Percentiles rank a stretch among this genome's conserved stretches.
Evolutionary conservation across 2,329 filamentous ascomycete genomes (phyloP).

Genomic region (Rutstroemia sp.): DNA sequence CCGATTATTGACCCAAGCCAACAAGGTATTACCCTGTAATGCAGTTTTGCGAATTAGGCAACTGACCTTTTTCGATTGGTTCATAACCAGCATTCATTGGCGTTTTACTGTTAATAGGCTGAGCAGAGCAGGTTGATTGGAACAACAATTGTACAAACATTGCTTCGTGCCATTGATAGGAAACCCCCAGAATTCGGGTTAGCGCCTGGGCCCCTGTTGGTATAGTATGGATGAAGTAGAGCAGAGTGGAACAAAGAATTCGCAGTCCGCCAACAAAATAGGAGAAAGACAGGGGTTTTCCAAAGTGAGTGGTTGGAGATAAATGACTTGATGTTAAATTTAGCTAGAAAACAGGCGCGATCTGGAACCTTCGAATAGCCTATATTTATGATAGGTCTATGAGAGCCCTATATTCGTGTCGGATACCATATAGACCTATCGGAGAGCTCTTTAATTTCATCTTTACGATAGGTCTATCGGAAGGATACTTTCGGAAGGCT

Average conservation of each 20-base stretch:
- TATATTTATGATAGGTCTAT: too few species aligned
- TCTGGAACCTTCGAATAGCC: too few species aligned
- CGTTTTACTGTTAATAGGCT: too few species aligned
- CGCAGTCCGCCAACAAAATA: neutral
- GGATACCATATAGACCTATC: too few species aligned
- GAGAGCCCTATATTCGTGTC: too few species aligned
- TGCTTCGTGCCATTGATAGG: neutral
- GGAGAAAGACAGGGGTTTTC: neutral
- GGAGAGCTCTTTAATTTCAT: too few species aligned
- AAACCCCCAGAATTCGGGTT: conserved; percentile 6
- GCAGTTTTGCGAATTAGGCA: conserved; percentile 4
- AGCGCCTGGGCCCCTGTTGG: neutral
- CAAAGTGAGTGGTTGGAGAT: neutral
- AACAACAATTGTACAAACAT: too few species aligned
- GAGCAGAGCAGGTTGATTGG: too few species aligned
- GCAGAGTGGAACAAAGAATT: neutral
- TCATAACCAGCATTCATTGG: too few species aligned
- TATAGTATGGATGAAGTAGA: neutral
- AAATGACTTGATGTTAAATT: neutral
- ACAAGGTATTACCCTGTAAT: neutral
- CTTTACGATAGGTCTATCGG: too few species aligned
- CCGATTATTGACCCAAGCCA: neutral
- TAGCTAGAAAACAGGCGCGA: neutral
- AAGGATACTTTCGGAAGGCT: too few species aligned
- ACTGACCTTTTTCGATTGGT: neutral